These are phyloP conservation scores for apple (Malus domestica) DNA, from an alignment of 306 rosid genomes.

Conservation along the genomic window DNA sequence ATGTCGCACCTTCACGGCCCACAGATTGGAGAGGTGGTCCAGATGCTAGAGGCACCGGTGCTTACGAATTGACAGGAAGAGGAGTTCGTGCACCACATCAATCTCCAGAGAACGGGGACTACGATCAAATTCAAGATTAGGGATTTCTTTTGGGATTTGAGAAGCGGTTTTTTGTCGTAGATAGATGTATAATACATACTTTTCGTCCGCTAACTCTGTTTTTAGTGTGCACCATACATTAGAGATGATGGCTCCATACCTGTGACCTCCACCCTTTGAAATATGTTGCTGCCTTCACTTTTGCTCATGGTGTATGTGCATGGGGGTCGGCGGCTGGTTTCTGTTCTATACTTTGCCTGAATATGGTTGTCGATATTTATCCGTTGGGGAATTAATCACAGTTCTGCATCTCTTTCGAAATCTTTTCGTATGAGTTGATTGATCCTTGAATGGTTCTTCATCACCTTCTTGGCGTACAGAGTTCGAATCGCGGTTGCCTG, in stretches of 20 bases:
- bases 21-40: conserved; percentile 68
- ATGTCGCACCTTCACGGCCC: conserved; percentile 42
- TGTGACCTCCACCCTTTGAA: neutral
- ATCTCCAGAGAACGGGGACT: conserved; percentile 86
- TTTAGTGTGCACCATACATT: conserved; percentile 51
- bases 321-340: neutral
- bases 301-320: neutral
- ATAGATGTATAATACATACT: conserved; percentile 55
- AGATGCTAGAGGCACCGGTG: conserved; percentile 43
- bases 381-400: neutral
- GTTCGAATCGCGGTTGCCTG: neutral
- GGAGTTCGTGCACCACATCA: conserved; percentile 58
- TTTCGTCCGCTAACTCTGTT: conserved; percentile 37
- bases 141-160: conserved; percentile 17
- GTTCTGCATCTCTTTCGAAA: neutral
- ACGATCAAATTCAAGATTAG: conserved; percentile 66
- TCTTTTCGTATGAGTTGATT: neutral
- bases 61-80: conserved; percentile 67
- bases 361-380: neutral
- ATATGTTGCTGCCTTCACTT: neutral
- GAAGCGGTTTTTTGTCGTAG: conserved; percentile 33
- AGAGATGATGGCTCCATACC: conserved; percentile 27
- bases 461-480: neutral
- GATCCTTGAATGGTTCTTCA: no score
- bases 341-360: neutral